phyloP scores from a whole-genome alignment of 2,329 filamentous ascomycete species.

The Penicillium sp. region DNA sequence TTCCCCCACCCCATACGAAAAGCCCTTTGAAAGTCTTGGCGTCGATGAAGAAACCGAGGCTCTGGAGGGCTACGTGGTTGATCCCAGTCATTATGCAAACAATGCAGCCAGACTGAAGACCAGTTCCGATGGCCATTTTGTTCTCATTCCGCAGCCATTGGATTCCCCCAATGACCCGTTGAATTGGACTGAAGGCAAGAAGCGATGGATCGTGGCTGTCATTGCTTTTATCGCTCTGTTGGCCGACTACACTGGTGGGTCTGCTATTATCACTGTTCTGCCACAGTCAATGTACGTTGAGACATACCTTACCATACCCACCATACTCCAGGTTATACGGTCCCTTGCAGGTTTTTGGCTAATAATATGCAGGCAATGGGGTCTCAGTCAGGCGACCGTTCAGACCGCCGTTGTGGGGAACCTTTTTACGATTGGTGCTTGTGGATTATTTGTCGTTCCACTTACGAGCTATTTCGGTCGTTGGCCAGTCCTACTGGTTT shows the following conservation, averaged over 20 bases:
- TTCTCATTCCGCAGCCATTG: slow-evolving; percentile 57
- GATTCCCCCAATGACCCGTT: slow-evolving; percentile 54
- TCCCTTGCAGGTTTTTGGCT: not conserved
- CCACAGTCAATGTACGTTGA: slow-evolving; percentile 43
- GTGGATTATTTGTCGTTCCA: slow-evolving; percentile 42
- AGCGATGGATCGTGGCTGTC: slow-evolving; percentile 52
- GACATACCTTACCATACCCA: not conserved
- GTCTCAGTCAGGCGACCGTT: slow-evolving; percentile 49
- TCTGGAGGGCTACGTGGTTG: slow-evolving; percentile 18
- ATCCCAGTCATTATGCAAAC: slow-evolving; percentile 18
- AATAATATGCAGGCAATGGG: slow-evolving; percentile 44
- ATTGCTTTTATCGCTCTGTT: slow-evolving; percentile 50
- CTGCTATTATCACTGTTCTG: slow-evolving; percentile 46
- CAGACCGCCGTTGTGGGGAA: slow-evolving; percentile 56
- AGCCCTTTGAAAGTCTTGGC: not conserved
- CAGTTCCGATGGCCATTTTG: slow-evolving; percentile 39
- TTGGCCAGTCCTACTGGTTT: slow-evolving; percentile 38
- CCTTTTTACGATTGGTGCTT: slow-evolving; percentile 52
- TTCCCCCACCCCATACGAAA: not conserved
- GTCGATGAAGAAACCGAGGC: slow-evolving; percentile 19
- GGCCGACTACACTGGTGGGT: slow-evolving; percentile 52
- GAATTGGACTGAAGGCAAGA: slow-evolving; percentile 54
- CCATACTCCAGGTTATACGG: not conserved
- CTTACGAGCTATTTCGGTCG: slow-evolving; percentile 47
- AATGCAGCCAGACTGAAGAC: slow-evolving; percentile 33